Evolutionary conservation across 441 rosid genomes (phyloP), one percentile per base, ranked within the genome.

Genomic region (Pelargonium cotyledonis): DNA sequence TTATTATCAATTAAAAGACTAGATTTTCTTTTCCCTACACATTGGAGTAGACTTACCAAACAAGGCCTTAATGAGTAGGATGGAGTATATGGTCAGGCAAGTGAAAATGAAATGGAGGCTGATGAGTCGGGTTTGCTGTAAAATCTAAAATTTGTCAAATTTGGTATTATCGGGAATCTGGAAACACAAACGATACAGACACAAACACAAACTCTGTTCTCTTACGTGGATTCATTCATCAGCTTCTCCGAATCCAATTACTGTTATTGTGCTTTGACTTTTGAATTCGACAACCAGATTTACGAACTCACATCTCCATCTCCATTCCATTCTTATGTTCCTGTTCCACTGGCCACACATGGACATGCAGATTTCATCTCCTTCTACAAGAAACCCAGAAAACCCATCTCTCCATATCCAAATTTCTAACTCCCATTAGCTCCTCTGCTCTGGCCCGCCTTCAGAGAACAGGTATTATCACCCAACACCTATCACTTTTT

Each of bases 381-480:
- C 61, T 55, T 55, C 26, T 57, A 57, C 26, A 57, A 57, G 11
- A 57, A 57, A 18, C 62, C 62, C 62, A 57, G 21, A 53, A 53
- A 16, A 53, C 60, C 60, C 23, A 55, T 57, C 21, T 57, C 62
- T 57, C 23, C 26, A 23, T 57, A 57, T 57, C 11, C 62, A 3
- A 19, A 57, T 57, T 19, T 18, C 26, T 57, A 14, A 2, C 0
- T 55, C 61, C 3, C 18, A 18, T 53, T 53, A 53, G 60, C 19
- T 16, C 61, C 18, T 53, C 60, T 4, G 12, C 60, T 16, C 60
- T 53, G 9, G 16, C 15, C 60, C 8, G 58, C 58, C 21, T 57
- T 18, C 29, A 18, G 12, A 23, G 62, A 57, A 29, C 26, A 57
- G 62, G 62, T 57, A 57, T 23, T 57, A 57, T 23, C 12, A 10